phyloP scores from a whole-genome alignment of 257 asterid genomes.

The Solanum bulbocastanum region DNA sequence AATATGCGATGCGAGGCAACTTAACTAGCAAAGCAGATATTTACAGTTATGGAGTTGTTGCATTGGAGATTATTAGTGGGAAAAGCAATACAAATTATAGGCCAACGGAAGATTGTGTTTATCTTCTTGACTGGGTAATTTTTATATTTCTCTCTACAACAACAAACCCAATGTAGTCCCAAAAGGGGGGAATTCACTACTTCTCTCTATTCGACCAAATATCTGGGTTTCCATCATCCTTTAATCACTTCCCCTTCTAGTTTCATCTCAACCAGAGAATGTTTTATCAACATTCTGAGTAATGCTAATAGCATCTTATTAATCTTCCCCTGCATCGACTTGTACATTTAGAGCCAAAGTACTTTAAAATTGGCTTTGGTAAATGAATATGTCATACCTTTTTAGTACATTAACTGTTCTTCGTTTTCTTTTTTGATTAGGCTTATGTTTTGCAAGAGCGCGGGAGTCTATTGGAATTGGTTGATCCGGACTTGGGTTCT shows the following conservation, averaged over 20 bases:
- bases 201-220: neutral
- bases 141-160: neutral
- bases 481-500: conserved; percentile 70
- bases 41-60: conserved; percentile 94
- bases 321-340: neutral
- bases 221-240: neutral
- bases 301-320: neutral
- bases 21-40: conserved; percentile 83
- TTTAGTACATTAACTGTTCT: neutral
- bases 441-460: conserved; percentile 85
- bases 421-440: conserved; percentile 18
- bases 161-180: neutral
- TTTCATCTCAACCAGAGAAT: neutral
- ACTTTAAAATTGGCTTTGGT: neutral
- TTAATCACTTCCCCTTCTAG: neutral
- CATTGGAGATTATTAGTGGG: conserved; percentile 77
- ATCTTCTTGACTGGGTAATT: conserved; percentile 85
- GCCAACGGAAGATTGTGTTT: conserved; percentile 66
- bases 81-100: conserved; percentile 79
- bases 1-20: conserved; percentile 84
- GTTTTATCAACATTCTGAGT: neutral
- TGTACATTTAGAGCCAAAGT: neutral
- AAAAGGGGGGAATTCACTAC: conserved; percentile 28
- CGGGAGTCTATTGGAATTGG: conserved; percentile 53
- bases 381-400: neutral